phyloP scores from a whole-genome alignment of 371 early-diverging fungal species.

The Fennellomyces sp. region DNA sequence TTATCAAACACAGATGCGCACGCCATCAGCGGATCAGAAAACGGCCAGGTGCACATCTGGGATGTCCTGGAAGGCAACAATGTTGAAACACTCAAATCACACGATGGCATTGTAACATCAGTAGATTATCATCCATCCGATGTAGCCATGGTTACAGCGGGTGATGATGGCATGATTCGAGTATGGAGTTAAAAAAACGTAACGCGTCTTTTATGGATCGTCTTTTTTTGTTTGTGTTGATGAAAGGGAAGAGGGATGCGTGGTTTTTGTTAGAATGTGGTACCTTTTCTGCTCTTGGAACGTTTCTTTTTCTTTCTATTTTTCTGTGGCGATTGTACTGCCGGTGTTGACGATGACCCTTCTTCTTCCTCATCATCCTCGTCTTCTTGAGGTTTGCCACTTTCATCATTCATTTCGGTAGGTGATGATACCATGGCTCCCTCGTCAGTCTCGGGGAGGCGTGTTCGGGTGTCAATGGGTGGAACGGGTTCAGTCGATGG shows the following conservation, averaged over 20 bases:
- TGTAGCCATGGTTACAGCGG: slow-evolving; percentile 53
- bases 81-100: slow-evolving; percentile 22
- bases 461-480: neutral
- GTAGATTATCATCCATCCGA: slow-evolving; percentile 51
- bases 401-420: slow-evolving; percentile 5
- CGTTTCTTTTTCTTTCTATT: slow-evolving; percentile 13
- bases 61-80: slow-evolving; percentile 71
- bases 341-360: neutral
- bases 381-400: neutral
- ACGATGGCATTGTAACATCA: slow-evolving; percentile 38
- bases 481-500: neutral
- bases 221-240: neutral
- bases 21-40: slow-evolving; percentile 90
- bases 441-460: neutral
- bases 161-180: slow-evolving; percentile 58
- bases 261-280: neutral
- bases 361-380: neutral
- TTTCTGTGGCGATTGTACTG: slow-evolving; percentile 3
- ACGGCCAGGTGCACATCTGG: slow-evolving; percentile 87
- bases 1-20: slow-evolving; percentile 73
- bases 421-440: slow-evolving; percentile 9
- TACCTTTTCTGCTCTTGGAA: slow-evolving; percentile 10
- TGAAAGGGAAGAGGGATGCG: neutral
- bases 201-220: no score
- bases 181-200: slow-evolving; percentile 40